phyloP scores from a whole-genome alignment of 192 early-diverging fungal genomes.

The Phlyctochytrium arcticum region DNA sequence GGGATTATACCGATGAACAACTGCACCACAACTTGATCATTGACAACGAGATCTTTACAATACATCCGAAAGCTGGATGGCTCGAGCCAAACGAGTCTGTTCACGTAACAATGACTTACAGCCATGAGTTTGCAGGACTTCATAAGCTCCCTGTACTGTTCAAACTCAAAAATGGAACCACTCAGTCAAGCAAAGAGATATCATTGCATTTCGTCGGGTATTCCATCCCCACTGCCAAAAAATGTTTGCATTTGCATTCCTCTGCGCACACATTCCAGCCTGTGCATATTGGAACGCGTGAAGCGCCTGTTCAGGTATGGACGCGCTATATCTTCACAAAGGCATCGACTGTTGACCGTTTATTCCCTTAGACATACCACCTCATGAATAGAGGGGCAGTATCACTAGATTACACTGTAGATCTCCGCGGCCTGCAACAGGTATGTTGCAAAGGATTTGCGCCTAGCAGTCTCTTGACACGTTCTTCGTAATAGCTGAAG shows the following conservation, averaged over 20 bases:
- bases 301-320: conserved; percentile 43
- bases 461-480: background rate
- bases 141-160: conserved; percentile 52
- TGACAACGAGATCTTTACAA: conserved; percentile 48
- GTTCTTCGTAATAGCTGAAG: conserved; percentile 23
- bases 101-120: conserved; percentile 45
- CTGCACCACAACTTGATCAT: conserved; percentile 48
- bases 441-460: background rate
- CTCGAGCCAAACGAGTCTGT: conserved; percentile 42
- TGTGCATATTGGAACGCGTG: conserved; percentile 34
- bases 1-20: conserved; percentile 54
- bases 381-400: conserved; percentile 41
- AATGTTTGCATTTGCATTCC: conserved; percentile 44
- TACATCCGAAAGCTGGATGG: conserved; percentile 44
- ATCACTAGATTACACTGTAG: conserved; percentile 40
- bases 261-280: conserved; percentile 29
- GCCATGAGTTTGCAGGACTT: conserved; percentile 46
- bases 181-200: conserved; percentile 40
- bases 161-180: conserved; percentile 47
- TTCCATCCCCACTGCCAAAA: conserved; percentile 37
- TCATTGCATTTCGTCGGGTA: conserved; percentile 44
- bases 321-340: background rate
- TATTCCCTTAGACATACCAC: conserved; percentile 26
- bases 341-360: background rate
- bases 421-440: conserved; percentile 25